phyloP scores from a whole-genome alignment of 148 eudicot genomes.

The Rhododendron williamsianum region DNA sequence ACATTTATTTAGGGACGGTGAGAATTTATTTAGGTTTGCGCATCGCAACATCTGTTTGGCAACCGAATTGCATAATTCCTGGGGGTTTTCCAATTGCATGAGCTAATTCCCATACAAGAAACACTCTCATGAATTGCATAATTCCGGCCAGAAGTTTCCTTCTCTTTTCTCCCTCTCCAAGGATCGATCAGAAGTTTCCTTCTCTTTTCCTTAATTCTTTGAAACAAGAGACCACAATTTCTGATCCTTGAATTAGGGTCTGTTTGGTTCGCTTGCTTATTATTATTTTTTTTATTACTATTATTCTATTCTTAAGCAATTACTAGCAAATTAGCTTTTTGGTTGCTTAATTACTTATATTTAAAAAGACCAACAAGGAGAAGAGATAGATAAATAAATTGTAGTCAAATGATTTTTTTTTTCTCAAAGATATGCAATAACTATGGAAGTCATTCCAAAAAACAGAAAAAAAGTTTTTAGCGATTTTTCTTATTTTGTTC shows the following conservation, averaged over 20 bases:
- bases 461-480: too few species aligned
- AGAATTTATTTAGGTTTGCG: too few species aligned
- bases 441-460: too few species aligned
- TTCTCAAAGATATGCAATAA: too few species aligned
- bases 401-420: too few species aligned
- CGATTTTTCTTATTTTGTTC: too few species aligned
- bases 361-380: too few species aligned
- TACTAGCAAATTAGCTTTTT: too few species aligned
- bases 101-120: not conserved
- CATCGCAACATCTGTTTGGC: not conserved
- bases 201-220: not conserved
- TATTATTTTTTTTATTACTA: not conserved
- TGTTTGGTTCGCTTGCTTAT: not conserved
- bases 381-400: too few species aligned
- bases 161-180: not conserved
- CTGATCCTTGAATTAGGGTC: not conserved
- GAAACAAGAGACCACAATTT: not conserved
- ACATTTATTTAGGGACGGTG: too few species aligned
- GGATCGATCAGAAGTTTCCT: not conserved
- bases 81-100: not conserved
- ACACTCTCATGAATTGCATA: not conserved
- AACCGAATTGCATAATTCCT: not conserved
- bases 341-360: too few species aligned
- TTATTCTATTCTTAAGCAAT: not conserved
- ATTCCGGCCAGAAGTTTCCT: not conserved